Percentiles rank a stretch among this genome's conserved stretches.
phyloP scores from a whole-genome alignment of 2,329 filamentous ascomycete species.

The Fusarium sp. region DNA sequence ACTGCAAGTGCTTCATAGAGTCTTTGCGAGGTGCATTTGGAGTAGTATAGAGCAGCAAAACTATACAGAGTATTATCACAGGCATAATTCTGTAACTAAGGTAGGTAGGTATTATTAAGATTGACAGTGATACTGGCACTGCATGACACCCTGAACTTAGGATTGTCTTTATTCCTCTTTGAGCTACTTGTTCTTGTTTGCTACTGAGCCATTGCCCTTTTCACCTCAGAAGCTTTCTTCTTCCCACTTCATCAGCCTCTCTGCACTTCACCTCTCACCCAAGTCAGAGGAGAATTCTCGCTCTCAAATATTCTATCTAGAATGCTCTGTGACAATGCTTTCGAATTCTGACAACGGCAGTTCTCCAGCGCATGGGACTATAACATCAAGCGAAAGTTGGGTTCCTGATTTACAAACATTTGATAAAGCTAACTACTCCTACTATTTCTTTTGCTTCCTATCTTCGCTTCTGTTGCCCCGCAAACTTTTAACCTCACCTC shows the following conservation, averaged over 20 bases:
- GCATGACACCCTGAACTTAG: neutral
- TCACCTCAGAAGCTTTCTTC: neutral
- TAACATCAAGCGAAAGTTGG: neutral
- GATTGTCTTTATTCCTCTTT: no score
- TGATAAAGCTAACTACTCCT: neutral
- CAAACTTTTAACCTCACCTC: neutral
- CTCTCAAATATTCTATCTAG: neutral
- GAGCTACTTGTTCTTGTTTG: neutral
- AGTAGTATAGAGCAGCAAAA: neutral
- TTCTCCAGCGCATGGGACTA: neutral
- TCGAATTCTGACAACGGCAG: neutral
- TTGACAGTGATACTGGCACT: neutral
- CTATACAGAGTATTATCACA: neutral
- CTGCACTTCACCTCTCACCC: neutral
- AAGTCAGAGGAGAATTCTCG: neutral
- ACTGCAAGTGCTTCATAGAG: neutral
- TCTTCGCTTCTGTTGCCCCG: neutral
- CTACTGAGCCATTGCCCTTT: neutral
- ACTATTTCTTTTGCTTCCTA: neutral
- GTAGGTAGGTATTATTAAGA: neutral
- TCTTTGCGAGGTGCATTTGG: neutral
- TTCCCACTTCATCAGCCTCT: neutral
- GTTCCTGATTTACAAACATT: no score
- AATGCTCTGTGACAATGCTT: neutral
- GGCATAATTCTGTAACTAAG: no score